Evolutionary conservation across 2,329 filamentous ascomycete species (phyloP).

Genomic region (Nannizzia gypsea): DNA sequence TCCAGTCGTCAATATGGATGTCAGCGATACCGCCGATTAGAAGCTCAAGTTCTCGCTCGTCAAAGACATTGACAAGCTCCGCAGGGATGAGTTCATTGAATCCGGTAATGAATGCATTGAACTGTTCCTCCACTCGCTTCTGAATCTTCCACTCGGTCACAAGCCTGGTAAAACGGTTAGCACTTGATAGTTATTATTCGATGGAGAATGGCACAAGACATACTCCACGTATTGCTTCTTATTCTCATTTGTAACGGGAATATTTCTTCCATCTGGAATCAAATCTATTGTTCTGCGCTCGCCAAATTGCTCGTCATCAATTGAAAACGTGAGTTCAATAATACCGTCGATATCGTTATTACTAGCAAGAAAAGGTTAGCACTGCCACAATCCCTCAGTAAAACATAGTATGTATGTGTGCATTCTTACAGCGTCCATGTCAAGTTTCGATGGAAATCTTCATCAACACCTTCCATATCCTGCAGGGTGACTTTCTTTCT

Average conservation of each 20-base stretch:
- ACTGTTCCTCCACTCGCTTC: slow-evolving; percentile 96
- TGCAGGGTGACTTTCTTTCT: slow-evolving; percentile 81
- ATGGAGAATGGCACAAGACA: slow-evolving; percentile 21
- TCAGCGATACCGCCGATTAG: slow-evolving; percentile 98
- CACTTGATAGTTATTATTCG: background rate
- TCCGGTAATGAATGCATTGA: slow-evolving; percentile 92
- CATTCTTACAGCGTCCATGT: slow-evolving; percentile 72
- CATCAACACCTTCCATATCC: slow-evolving; percentile 98
- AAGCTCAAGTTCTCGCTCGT: slow-evolving; percentile 91
- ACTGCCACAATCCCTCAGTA: background rate
- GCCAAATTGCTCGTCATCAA: slow-evolving; percentile 93
- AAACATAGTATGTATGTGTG: background rate
- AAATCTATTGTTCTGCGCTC: slow-evolving; percentile 89
- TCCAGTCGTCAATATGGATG: slow-evolving; percentile 99
- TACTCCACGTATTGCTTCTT: slow-evolving; percentile 97
- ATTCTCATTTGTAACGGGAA: slow-evolving; percentile 96
- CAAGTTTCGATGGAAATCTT: slow-evolving; percentile 90
- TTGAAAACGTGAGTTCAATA: slow-evolving; percentile 89
- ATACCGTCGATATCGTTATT: slow-evolving; percentile 96
- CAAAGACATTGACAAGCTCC: slow-evolving; percentile 95
- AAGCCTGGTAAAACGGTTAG: slow-evolving; percentile 40
- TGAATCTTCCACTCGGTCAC: slow-evolving; percentile 99
- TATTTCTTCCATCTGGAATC: slow-evolving; percentile 78
- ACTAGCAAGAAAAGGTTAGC: slow-evolving; percentile 26
- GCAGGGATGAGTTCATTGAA: slow-evolving; percentile 96